Base-by-base conservation (phyloP, 148 eudicot species). In the Nyssa sinensis region DNA sequence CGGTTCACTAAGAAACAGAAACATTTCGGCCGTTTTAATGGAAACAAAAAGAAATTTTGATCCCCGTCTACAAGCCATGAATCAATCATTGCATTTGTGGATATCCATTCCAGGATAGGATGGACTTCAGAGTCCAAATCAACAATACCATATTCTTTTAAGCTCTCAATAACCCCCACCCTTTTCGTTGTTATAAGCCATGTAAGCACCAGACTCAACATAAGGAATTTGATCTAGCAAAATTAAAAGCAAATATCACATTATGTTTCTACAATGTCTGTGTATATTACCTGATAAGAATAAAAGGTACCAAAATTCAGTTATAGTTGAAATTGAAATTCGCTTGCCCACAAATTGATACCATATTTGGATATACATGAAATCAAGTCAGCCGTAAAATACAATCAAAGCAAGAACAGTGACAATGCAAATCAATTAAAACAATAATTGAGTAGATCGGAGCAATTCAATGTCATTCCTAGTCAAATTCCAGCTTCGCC, bases 121-220 rank as follows among this genome's bases (percentile, higher is more conserved):
- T 65, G 70, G 71, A 87, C 85, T 62, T 75, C 83, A 21, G 88
- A 79, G 78, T 94, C 98, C 91, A 94, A 75, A 83, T 91, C 84
- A 80, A 80, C 81, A 76, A 94, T 82, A 64, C 91, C 86, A 68
- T 87, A 92, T 80, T 90, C 87, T 81, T 86, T 94, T 69, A 94
- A 79, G 72, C 78, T 77, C 67, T 87, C 86, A 70, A 94, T 92
- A 35, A 90, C 91, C 58, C n/a, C 98, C 98, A 61, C 94, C 87
- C 58, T 90, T 92, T 85, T 94, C 98, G 67, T 94, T 92, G 82
- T 92, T 86, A 80, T 79, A 94, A 63, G 94, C 92, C 81, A 92
- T 96, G 75, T 88, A 90, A 41, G 83, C 76, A 55, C 88, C 98
- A 74, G 86, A 85, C 74, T 94, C 98, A 78, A 92, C 92, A 77